Evolutionary conservation across 2,329 filamentous ascomycete genomes (phyloP).

Genomic region (Apiospora hydei): DNA sequence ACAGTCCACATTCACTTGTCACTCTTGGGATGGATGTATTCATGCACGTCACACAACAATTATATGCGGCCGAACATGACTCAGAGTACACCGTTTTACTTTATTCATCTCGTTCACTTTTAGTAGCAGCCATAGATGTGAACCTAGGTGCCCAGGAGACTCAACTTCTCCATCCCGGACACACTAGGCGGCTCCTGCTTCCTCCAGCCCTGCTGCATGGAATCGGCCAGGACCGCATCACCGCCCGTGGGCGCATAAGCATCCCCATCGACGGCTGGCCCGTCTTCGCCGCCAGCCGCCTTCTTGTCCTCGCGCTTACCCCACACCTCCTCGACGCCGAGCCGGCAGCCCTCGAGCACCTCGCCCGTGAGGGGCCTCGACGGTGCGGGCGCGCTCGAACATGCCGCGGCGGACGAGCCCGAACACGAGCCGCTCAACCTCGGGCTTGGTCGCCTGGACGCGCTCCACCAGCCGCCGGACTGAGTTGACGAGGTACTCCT

Average conservation of each 20-base stretch:
- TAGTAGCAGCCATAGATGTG: background rate
- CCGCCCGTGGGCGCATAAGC: constrained; percentile 50
- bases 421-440: constrained; percentile 77
- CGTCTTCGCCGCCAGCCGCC: constrained; percentile 29
- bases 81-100: background rate
- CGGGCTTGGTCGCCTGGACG: constrained; percentile 74
- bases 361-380: constrained; percentile 78
- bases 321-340: constrained; percentile 76
- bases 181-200: constrained; percentile 58
- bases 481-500: constrained; percentile 93
- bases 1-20: too few relatives aligned
- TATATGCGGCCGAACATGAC: background rate
- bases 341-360: constrained; percentile 73
- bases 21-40: background rate
- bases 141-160: constrained; percentile 53
- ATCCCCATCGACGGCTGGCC: constrained; percentile 2
- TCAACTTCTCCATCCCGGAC: constrained; percentile 56
- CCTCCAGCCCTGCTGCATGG: constrained; percentile 53
- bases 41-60: too few relatives aligned
- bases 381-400: constrained; percentile 83
- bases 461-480: constrained; percentile 84
- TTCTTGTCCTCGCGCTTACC: constrained; percentile 31
- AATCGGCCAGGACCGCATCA: constrained; percentile 60
- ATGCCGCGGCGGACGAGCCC: constrained; percentile 82
- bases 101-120: background rate